Evolutionary conservation across 305 asterid species (phyloP).

Genomic region (Fraxinus angustifolia): DNA sequence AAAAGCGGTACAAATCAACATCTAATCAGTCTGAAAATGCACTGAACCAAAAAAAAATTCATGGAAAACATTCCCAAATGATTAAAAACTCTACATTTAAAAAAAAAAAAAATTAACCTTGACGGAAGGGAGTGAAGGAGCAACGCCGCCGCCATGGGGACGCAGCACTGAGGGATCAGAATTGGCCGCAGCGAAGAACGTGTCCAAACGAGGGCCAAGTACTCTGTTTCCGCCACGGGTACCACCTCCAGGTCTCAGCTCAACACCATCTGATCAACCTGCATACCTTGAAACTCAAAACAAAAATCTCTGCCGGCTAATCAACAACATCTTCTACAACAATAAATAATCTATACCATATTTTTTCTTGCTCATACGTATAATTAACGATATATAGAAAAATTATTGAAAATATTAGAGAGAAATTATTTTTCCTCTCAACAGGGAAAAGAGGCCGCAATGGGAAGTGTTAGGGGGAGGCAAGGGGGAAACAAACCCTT

Average conservation of each 20-base stretch:
- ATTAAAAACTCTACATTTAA: background rate
- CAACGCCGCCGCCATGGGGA: slow-evolving; percentile 29
- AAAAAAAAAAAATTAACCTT: slow-evolving; percentile 21
- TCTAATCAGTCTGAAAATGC: background rate
- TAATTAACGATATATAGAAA: slow-evolving; percentile 8
- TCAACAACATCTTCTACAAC: background rate
- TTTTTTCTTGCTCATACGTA: too few relatives aligned
- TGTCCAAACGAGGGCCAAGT: slow-evolving; percentile 39
- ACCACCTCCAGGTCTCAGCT: background rate
- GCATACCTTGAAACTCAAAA: background rate
- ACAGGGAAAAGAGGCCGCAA: slow-evolving; percentile 23
- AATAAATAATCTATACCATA: background rate
- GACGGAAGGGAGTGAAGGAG: slow-evolving; percentile 6
- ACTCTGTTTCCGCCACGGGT: slow-evolving; percentile 35
- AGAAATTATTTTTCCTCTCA: too few relatives aligned
- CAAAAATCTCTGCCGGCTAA: background rate
- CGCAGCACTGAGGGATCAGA: slow-evolving; percentile 35
- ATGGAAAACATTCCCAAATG: background rate
- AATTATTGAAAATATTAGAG: too few relatives aligned
- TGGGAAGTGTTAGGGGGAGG: slow-evolving; percentile 2
- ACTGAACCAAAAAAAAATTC: background rate
- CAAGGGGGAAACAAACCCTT: slow-evolving; percentile 35
- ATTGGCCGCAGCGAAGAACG: slow-evolving; percentile 20
- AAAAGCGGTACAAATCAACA: background rate
- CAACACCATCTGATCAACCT: background rate